Conservation (phyloP, 202 grass and related monocot species). For the Schoenoplectus triqueter region DNA sequence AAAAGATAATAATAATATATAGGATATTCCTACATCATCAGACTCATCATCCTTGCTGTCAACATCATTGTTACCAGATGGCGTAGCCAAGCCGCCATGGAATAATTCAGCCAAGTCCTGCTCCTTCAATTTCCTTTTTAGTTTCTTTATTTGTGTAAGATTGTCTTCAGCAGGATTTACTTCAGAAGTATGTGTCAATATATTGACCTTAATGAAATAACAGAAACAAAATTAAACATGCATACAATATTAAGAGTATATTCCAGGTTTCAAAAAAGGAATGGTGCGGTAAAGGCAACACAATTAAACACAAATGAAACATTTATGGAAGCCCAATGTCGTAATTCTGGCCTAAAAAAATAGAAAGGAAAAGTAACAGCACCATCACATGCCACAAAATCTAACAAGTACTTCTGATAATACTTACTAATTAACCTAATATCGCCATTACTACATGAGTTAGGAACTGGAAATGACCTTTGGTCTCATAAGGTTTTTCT, state of each 20-base stretch:
- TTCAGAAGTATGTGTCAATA: constrained; percentile 68
- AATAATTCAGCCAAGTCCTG: constrained; percentile 59
- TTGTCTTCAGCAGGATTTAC: constrained; percentile 29
- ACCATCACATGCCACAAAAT: not conserved
- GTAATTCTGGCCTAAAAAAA: not conserved
- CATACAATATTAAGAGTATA: not conserved
- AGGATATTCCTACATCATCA: constrained; percentile 9
- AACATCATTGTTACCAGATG: not conserved
- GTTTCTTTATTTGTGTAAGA: constrained; percentile 40
- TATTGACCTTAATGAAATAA: constrained; percentile 64
- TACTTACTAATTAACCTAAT: not conserved
- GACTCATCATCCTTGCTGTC: not conserved
- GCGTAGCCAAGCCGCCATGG: not conserved
- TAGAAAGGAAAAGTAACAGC: not conserved
- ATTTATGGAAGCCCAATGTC: constrained; percentile 3
- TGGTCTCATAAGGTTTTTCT: not conserved
- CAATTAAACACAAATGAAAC: not conserved
- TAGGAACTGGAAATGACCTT: not conserved
- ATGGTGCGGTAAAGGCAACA: not conserved
- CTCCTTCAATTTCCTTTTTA: constrained; percentile 46
- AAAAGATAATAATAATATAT: not conserved
- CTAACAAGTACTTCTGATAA: not conserved
- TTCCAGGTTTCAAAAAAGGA: not conserved
- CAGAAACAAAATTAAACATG: not conserved
- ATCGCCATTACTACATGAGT: not conserved